These are phyloP conservation scores for Anacardium occidentale DNA, from an alignment of 345 rosid genomes.

Conservation along the genomic window DNA sequence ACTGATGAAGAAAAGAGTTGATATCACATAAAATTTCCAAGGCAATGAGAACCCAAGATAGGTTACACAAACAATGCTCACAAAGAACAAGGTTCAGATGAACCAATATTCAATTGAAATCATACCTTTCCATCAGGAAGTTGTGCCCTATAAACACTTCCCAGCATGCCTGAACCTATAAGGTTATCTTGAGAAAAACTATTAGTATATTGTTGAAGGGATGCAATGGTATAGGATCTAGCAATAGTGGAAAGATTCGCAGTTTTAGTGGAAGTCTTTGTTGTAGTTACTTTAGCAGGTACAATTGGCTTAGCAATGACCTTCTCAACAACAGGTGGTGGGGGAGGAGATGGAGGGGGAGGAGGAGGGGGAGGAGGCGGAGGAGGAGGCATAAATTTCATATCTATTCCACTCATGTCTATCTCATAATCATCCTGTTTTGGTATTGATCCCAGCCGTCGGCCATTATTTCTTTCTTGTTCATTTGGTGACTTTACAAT, in stretches of 20 bases:
- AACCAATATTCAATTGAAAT: conserved; percentile 10
- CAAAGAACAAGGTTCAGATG: not conserved
- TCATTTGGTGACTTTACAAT: conserved; percentile 49
- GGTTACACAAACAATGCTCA: conserved; percentile 3
- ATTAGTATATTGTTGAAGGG: conserved; percentile 91
- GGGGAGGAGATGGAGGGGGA: conserved; percentile 42
- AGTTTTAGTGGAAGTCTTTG: conserved; percentile 47
- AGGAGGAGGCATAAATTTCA: conserved; percentile 43
- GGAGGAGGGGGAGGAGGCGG: conserved; percentile 43
- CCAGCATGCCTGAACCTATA: conserved; percentile 90
- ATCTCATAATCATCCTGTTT: conserved; percentile 56
- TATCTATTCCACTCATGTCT: conserved; percentile 48
- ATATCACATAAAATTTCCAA: not conserved
- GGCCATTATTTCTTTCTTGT: conserved; percentile 42
- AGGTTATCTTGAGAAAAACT: conserved; percentile 95
- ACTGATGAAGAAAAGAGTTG: not conserved
- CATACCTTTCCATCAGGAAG: conserved; percentile 83
- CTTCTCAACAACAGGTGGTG: conserved; percentile 50
- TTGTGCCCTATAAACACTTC: conserved; percentile 84
- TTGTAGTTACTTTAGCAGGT: conserved; percentile 45
- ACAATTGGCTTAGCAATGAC: conserved; percentile 51
- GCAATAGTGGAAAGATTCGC: conserved; percentile 51
- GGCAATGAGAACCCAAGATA: not conserved
- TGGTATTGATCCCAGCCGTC: conserved; percentile 28
- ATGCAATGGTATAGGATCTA: conserved; percentile 78